Base-by-base conservation (phyloP, 2,329 filamentous ascomycete genomes). In the Botrytis tulipae region DNA sequence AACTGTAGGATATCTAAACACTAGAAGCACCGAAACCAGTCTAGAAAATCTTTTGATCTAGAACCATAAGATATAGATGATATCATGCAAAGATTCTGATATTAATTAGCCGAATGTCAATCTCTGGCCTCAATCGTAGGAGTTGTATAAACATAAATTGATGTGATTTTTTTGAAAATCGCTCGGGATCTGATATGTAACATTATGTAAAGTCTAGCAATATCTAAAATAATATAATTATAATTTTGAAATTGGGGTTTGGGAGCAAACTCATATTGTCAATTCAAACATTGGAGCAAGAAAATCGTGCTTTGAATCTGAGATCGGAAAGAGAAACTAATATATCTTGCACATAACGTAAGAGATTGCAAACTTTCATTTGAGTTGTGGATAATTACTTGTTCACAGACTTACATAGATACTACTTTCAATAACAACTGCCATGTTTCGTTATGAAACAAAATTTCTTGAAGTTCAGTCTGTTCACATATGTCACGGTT, bases 231-330 rank as follows among this genome's bases (percentile, higher is more conserved):
- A 1, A 40, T 62, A 8, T 0, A 18, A 40, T n/a, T 62, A 8
- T 0, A 18, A 40, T n/a, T 3, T 40, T 62, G 14, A 16, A 29
- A 7, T 62, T n/a, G 3, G 18, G 9, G 9, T 42, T n/a, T 1
- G 14, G 5, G 3, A 14, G 6, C 10, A n/a, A 16, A n/a, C 8
- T 1, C 40, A 0, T n/a, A 3, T 16, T 62, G 16, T 25, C 3
- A 9, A n/a, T 25, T 16, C 25, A 25, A 61, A 61, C 25, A n/a
- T 62, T 25, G 14, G 37, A 4, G 12, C 35, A 5, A 42, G 14
- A 42, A 4, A 9, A 4, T 4, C 25, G 22, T 37, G 35, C 25
- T 12, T n/a, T 40, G 12, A 5, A n/a, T 14, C 14, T 61, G 35
- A 61, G 35, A 61, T 25, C 20, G 4, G 10, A 37, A 61, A 37